Percentiles rank a stretch among this genome's conserved stretches.
Evolutionary conservation across 345 rosid species (phyloP).

Genomic region (Hevea brasiliensis): DNA sequence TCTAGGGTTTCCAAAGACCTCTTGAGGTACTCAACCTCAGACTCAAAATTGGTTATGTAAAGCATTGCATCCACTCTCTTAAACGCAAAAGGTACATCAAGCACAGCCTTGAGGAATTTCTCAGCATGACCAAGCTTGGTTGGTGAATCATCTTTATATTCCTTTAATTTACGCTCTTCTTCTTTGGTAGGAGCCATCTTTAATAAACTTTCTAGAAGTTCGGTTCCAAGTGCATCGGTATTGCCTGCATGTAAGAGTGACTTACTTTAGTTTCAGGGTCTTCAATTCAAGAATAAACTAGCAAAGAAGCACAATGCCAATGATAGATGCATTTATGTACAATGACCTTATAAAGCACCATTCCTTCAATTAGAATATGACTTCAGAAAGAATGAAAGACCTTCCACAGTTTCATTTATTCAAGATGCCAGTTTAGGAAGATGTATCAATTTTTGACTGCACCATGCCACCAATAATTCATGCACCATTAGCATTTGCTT

Average conservation of each 20-base stretch:
- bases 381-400: not conserved
- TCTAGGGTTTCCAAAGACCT: constrained; percentile 85
- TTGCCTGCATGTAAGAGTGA: constrained; percentile 56
- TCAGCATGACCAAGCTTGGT: constrained; percentile 84
- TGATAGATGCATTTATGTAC: not conserved
- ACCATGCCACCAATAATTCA: not conserved
- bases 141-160: constrained; percentile 72
- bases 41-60: constrained; percentile 79
- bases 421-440: not conserved
- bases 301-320: not conserved
- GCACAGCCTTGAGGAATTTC: constrained; percentile 80
- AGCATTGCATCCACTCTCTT: constrained; percentile 85
- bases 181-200: constrained; percentile 96
- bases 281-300: not conserved
- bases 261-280: constrained; percentile 20
- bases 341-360: not conserved
- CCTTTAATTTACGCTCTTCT: constrained; percentile 86
- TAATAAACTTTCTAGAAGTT: constrained; percentile 86
- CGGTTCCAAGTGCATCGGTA: constrained; percentile 84
- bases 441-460: not conserved
- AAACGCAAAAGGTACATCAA: constrained; percentile 94
- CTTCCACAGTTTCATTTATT: not conserved
- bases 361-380: not conserved
- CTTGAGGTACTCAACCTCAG: constrained; percentile 85
- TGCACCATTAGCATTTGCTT: not conserved